Conservation (phyloP, 2,329 filamentous ascomycete species). For the Colletotrichum chlorophyti region DNA sequence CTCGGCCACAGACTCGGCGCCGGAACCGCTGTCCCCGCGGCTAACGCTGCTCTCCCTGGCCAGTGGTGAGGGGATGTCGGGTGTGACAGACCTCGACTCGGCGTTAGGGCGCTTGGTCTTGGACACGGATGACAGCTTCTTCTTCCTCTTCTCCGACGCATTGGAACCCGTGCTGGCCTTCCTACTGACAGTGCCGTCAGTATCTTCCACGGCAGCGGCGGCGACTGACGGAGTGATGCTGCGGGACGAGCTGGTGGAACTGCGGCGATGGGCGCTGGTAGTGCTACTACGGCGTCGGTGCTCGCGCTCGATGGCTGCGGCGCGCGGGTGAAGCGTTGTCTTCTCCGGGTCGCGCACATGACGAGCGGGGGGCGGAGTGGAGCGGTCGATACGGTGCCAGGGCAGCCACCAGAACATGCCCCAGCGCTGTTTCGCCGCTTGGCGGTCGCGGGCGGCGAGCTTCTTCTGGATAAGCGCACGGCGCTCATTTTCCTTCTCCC, state of each 20-base stretch:
- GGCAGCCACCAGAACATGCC: constrained; percentile 89
- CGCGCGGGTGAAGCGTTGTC: constrained; percentile 43
- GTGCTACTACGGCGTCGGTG: constrained; percentile 52
- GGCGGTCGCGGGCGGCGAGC: constrained; percentile 71
- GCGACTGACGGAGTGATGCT: constrained; percentile 58
- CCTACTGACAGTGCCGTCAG: constrained; percentile 46
- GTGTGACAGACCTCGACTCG: constrained; percentile 61
- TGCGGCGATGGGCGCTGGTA: constrained; percentile 55
- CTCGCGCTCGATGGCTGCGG: constrained; percentile 51
- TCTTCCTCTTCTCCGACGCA: constrained; percentile 58
- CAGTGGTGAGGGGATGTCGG: constrained; percentile 61
- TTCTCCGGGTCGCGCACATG: constrained; percentile 48
- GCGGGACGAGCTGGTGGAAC: constrained; percentile 58
- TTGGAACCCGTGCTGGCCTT: constrained; percentile 55
- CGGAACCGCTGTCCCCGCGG: constrained; percentile 22
- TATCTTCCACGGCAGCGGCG: constrained; percentile 35
- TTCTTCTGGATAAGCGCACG: constrained; percentile 75
- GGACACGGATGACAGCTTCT: constrained; percentile 48
- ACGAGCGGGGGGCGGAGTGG: constrained; percentile 28
- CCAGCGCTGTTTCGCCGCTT: constrained; percentile 71
- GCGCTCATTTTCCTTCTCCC: constrained; percentile 95
- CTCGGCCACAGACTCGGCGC: constrained; percentile 13
- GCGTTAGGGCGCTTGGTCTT: constrained; percentile 51
- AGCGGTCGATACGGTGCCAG: constrained; percentile 55
- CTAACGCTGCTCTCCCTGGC: constrained; percentile 53